Conservation (phyloP, 2,329 filamentous ascomycete genomes). For the Colletotrichum graminicola region DNA sequence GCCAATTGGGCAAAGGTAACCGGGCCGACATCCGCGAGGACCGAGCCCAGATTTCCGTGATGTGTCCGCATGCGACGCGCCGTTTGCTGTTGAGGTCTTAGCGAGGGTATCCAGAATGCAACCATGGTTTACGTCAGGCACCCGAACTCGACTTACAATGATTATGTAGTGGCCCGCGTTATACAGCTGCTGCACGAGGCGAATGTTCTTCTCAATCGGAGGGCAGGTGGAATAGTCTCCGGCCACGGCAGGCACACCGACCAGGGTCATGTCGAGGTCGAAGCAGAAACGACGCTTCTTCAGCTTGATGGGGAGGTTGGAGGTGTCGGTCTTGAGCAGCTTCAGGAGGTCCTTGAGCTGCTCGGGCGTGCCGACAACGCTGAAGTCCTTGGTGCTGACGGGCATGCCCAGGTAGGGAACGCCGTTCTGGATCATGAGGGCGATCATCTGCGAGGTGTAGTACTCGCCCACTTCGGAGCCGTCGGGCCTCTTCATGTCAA, state of each 20-base stretch:
- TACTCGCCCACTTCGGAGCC: conserved; percentile 46
- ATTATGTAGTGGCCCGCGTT: conserved; percentile 50
- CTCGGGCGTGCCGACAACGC: conserved; percentile 48
- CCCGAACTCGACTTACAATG: conserved; percentile 44
- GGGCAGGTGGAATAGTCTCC: conserved; percentile 50
- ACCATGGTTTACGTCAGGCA: conserved; percentile 5
- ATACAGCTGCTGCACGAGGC: conserved; percentile 47
- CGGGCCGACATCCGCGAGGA: conserved; percentile 47
- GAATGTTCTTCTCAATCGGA: conserved; percentile 48
- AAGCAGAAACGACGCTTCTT: conserved; percentile 50
- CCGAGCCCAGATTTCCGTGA: conserved; percentile 47
- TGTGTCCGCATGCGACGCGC: conserved; percentile 48
- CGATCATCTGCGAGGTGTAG: conserved; percentile 47
- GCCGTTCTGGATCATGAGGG: conserved; percentile 45
- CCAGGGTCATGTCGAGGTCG: conserved; percentile 49
- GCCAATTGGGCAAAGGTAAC: conserved; percentile 47
- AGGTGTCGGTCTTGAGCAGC: conserved; percentile 44
- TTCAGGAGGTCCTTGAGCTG: conserved; percentile 47
- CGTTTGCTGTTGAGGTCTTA: conserved; percentile 43
- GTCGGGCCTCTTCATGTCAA: conserved; percentile 43
- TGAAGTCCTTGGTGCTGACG: conserved; percentile 46
- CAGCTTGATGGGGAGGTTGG: conserved; percentile 42
- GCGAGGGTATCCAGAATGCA: background rate
- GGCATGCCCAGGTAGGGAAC: conserved; percentile 46
- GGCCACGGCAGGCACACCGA: conserved; percentile 46